Evolutionary conservation across 441 rosid species (phyloP), one percentile per base, ranked within the genome.

Genomic region (Biscutella auriculata): DNA sequence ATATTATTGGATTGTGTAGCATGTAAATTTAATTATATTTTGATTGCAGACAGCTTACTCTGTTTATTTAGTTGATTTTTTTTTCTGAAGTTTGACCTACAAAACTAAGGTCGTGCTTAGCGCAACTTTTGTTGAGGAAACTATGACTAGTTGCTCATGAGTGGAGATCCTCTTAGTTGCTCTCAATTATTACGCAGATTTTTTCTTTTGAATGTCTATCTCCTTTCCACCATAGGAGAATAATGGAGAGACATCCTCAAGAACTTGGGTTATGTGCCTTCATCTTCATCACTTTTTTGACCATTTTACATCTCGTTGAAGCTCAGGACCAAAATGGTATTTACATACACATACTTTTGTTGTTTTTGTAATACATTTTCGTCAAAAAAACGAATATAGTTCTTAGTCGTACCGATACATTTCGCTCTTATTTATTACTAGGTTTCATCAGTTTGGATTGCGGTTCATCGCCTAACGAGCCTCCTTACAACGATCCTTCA

Each of bases 361-460:
- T 27, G 2, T 9, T 9, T 28, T n/a, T n/a, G n/a, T 28, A 1
- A 23, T 11, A 11, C 30, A 41, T 48, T 10, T 40, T 5, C n/a
- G n/a, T n/a, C n/a, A n/a, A n/a, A n/a, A n/a, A n/a, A n/a, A n/a
- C n/a, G n/a, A n/a, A n/a, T n/a, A n/a, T n/a, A n/a, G n/a, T n/a
- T n/a, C n/a, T n/a, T n/a, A n/a, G n/a, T n/a, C n/a, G n/a, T n/a
- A n/a, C n/a, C n/a, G n/a, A n/a, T n/a, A n/a, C n/a, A n/a, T n/a
- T n/a, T n/a, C n/a, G 10, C 36, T 49, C 33, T 6, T 14, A 2
- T 41, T 21, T 62, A 10, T 48, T 34, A 33, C 11, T 75, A 80
- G 82, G 75, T 32, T 80, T 77, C 75, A 80, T 75, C n/a, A 80
- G 80, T 51, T 66, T 80, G 56, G 85, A 78, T 46, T 77, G 79